Evolutionary conservation across 108 stramenopile species (phyloP), one percentile per base, ranked within the genome.

Genomic region (Nitzschia sp.): DNA sequence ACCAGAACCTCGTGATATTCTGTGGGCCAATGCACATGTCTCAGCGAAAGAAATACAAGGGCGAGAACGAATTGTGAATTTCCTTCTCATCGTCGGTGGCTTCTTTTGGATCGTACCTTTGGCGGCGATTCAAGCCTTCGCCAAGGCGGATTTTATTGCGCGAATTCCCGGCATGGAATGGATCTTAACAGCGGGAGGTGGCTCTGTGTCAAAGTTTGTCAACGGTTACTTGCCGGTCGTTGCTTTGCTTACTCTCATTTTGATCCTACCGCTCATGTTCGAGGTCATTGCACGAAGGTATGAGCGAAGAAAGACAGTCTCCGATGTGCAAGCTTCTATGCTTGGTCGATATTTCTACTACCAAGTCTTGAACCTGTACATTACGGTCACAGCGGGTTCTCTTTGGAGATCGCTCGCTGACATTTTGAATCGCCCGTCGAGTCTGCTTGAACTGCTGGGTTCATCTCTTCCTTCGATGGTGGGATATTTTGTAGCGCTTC

Each of bases 141-240:
- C 92, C n/a, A 94, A 88, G 36, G 86, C 86, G 2, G 85, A 89
- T 23, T 82, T 68, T 54, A 57, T 80, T 60, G 85, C 82, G 13
- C 38, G 51, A 42, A 73, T 89, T 36, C 85, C 81, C 1, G 82
- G 84, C n/a, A 79, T 85, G 82, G 82, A 82, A 59, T 84, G 85
- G 82, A 76, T 82, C 25, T 32, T 65, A 24, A 74, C 71, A 32
- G 67, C 65, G 38, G 72, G 70, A 13, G 86, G 84, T 17, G 89
- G 89, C 3, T 58, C 73, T 26, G 60, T 94, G 51, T 80, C 81
- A 9, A 74, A 75, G 51, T 85, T 92, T 76, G 75, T 95, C 60
- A 97, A 95, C 57, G 92, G 93, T 27, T 97, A 95, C 61, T 82
- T 97, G 23, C 94, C 96, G n/a, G 91, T 97, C 18, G 80, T 92